Evolutionary conservation across 2,329 filamentous ascomycete species (phyloP).

Genomic region (Bipolaris victoriae): DNA sequence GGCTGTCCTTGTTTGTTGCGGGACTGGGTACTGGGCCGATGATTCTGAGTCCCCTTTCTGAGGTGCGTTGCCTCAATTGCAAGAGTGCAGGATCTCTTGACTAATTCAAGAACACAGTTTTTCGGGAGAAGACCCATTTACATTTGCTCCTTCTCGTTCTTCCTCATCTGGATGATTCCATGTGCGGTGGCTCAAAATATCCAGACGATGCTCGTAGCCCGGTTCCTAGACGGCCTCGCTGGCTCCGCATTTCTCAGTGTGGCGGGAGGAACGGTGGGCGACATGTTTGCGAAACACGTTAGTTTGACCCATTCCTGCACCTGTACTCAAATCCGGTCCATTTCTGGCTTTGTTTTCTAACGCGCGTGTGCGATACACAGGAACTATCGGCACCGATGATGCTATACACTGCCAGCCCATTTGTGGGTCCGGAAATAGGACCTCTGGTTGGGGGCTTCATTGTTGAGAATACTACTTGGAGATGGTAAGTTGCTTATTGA

Average conservation of each 20-base stretch:
- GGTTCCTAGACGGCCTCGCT: slow-evolving; percentile 78
- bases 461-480: slow-evolving; percentile 74
- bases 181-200: slow-evolving; percentile 82
- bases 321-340: too few relatives aligned
- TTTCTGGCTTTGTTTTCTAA: slow-evolving; percentile 26
- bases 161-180: slow-evolving; percentile 80
- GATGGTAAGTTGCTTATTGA: slow-evolving; percentile 42
- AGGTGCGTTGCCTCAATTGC: slow-evolving; percentile 40
- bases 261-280: slow-evolving; percentile 83
- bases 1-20: slow-evolving; percentile 81
- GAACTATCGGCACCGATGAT: slow-evolving; percentile 83
- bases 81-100: neutral
- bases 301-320: slow-evolving; percentile 10
- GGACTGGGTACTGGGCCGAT: slow-evolving; percentile 68
- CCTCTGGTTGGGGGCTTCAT: slow-evolving; percentile 78
- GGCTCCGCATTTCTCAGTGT: slow-evolving; percentile 70
- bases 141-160: slow-evolving; percentile 73
- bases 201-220: slow-evolving; percentile 75
- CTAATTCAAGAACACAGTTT: slow-evolving; percentile 58
- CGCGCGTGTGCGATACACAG: slow-evolving; percentile 20
- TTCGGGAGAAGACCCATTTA: slow-evolving; percentile 85
- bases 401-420: slow-evolving; percentile 64
- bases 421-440: slow-evolving; percentile 62
- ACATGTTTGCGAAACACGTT: slow-evolving; percentile 54
- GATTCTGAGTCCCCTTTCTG: slow-evolving; percentile 62